phyloP scores from a whole-genome alignment of 1,139 yeast genomes.

The Scheffersomyces stambukii region DNA sequence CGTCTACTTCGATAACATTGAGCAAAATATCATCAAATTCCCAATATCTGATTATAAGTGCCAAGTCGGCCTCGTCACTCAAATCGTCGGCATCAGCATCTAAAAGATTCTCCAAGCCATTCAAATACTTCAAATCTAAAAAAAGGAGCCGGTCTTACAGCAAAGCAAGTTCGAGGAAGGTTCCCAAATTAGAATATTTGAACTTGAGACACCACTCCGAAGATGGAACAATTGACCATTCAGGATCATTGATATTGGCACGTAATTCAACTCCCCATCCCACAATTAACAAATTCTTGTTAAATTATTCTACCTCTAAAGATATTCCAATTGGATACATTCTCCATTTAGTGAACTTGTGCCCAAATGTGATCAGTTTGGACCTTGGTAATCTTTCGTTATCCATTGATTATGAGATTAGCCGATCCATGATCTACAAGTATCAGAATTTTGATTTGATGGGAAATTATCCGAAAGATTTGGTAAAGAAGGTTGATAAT shows the following conservation, averaged over 20 bases:
- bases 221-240: slow-evolving; percentile 2
- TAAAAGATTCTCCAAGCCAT: slow-evolving; percentile 19
- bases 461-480: slow-evolving; percentile 34
- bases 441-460: slow-evolving; percentile 37
- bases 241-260: slow-evolving; percentile 4
- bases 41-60: slow-evolving; percentile 15
- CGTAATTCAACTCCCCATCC: slow-evolving; percentile 43
- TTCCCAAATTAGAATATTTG: slow-evolving; percentile 11
- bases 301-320: slow-evolving; percentile 53
- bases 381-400: slow-evolving; percentile 54
- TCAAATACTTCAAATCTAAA: slow-evolving; percentile 21
- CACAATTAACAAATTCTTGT: slow-evolving; percentile 50
- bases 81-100: slow-evolving; percentile 15
- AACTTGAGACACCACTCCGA: slow-evolving; percentile 9
- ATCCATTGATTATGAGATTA: slow-evolving; percentile 56
- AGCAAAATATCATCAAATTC: slow-evolving; percentile 26
- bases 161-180: slow-evolving; percentile 7
- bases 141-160: slow-evolving; percentile 15
- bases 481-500: slow-evolving; percentile 20
- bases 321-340: slow-evolving; percentile 71
- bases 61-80: slow-evolving; percentile 16
- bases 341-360: slow-evolving; percentile 53
- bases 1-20: slow-evolving; percentile 14
- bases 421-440: slow-evolving; percentile 25
- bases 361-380: slow-evolving; percentile 50